These are phyloP conservation scores for Pichia nakasei DNA, from an alignment of 805 yeast genomes.

Conservation along the genomic window DNA sequence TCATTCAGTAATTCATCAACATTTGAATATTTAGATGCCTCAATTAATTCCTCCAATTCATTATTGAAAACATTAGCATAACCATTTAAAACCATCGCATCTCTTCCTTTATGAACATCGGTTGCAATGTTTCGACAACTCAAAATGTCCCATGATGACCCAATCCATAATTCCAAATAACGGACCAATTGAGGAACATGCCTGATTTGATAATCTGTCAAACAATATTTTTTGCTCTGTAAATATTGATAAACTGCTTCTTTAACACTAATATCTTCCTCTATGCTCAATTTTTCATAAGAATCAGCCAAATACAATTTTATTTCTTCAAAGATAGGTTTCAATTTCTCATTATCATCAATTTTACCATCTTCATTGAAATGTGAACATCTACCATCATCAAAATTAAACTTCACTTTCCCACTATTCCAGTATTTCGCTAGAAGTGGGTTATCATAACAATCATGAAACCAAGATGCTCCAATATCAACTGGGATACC, in stretches of 20 bases:
- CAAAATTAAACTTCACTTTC: conserved; percentile 24
- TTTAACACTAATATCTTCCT: conserved; percentile 47
- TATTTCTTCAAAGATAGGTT: conserved; percentile 26
- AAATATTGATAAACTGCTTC: conserved; percentile 43
- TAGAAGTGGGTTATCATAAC: conserved; percentile 55
- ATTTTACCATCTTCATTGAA: conserved; percentile 18
- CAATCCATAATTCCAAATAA: conserved; percentile 66
- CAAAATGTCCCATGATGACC: conserved; percentile 53
- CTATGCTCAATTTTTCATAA: conserved; percentile 18
- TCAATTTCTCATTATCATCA: conserved; percentile 43
- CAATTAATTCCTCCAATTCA: conserved; percentile 23
- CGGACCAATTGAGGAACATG: conserved; percentile 46
- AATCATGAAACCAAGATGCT: conserved; percentile 89
- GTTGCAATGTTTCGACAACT: conserved; percentile 44
- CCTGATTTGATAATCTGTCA: conserved; percentile 42
- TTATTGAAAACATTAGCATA: conserved; percentile 32
- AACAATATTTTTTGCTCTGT: conserved; percentile 32
- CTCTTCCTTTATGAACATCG: conserved; percentile 59
- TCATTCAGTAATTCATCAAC: background rate
- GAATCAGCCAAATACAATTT: conserved; percentile 15
- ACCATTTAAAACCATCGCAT: conserved; percentile 56
- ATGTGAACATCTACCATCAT: conserved; percentile 21
- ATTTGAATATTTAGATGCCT: conserved; percentile 7
- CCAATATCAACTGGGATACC: conserved; percentile 56
- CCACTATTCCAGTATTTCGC: conserved; percentile 31